Evolutionary conservation across 176 grass and related monocot genomes (phyloP).

Genomic region (Oryza australiensis): DNA sequence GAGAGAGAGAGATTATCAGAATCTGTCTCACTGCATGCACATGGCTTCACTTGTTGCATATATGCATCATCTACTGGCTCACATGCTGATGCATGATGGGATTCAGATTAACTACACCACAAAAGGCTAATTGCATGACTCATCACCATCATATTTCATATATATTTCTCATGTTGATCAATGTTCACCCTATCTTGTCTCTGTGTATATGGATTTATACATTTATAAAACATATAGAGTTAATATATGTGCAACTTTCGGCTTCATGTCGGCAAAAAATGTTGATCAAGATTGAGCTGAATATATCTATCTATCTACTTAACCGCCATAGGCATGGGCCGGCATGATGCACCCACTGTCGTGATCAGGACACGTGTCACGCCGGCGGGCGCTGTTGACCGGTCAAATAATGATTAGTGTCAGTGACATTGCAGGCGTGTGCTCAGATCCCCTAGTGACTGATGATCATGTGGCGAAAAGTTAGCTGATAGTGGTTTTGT

Average conservation of each 20-base stretch:
- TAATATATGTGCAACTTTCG: constrained; percentile 12
- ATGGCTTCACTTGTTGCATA: constrained; percentile 14
- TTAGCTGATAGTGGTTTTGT: neutral
- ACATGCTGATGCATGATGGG: constrained; percentile 17
- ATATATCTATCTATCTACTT: neutral
- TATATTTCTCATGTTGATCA: neutral
- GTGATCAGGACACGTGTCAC: neutral
- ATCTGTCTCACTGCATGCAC: neutral
- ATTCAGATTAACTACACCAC: neutral
- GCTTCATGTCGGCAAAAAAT: constrained; percentile 35
- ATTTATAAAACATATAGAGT: no score
- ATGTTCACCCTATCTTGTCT: neutral
- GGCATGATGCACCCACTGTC: neutral
- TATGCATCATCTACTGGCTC: neutral
- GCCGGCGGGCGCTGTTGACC: neutral
- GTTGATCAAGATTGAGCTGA: neutral
- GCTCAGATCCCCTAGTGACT: neutral
- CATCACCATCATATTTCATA: neutral
- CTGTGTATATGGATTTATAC: neutral
- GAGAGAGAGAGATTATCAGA: neutral
- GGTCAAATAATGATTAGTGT: neutral
- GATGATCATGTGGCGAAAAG: neutral
- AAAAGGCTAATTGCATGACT: neutral
- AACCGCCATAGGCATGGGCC: neutral
- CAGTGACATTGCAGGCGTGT: neutral